Evolutionary conservation across 768 basidiomycete species (phyloP), one percentile per base, ranked within the genome.

Genomic region (Russula dissimulans): DNA sequence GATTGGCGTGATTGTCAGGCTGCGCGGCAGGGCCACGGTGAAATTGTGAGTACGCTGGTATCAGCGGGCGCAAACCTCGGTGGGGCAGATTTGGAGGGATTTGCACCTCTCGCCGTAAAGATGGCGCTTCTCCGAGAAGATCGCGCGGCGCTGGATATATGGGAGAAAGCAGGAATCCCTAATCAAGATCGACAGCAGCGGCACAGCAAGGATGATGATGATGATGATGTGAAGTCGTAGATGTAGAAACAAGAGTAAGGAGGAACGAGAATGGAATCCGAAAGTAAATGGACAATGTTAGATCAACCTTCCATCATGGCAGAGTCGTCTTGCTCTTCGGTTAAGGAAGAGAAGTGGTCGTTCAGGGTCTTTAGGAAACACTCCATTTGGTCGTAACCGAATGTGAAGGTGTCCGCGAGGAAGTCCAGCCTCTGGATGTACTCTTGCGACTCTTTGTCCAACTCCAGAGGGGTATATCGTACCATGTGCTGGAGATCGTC

Each of bases 1-100:
- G 38, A 59, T 34, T 17, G 43, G 32, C 29, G 17, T 10, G 10
- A 26, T 26, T 38, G 46, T 44, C 61, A 91, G 88, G 89, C 91
- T 55, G 86, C 89, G 31, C 80, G 91, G 26, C 85, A 88, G 68
- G 79, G 85, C 1, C 81, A 88, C 65, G 76, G 77, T 56, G 73
- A 73, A 14, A 74, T 83, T 5, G 89, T 90, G 3, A 79, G 84
- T 41, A 65, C 80, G 45, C 78, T 94, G 29, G 76, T 88, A 15
- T 81, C 79, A 67, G 84, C 87, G 17, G 91, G 91, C 2, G 89
- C 87, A 43, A 84, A 79, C 54, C 78, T 92, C 26, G 83, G 87
- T 39, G 82, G 87, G 1, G 74, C 81, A 49, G 87, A 92, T 58
- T 56, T 73, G n/a, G 76, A 77, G 62, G 77, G 79, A 26, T 87